Base-by-base conservation (phyloP, 768 basidiomycete species). In the Coprinellus aureogranulatus region DNA sequence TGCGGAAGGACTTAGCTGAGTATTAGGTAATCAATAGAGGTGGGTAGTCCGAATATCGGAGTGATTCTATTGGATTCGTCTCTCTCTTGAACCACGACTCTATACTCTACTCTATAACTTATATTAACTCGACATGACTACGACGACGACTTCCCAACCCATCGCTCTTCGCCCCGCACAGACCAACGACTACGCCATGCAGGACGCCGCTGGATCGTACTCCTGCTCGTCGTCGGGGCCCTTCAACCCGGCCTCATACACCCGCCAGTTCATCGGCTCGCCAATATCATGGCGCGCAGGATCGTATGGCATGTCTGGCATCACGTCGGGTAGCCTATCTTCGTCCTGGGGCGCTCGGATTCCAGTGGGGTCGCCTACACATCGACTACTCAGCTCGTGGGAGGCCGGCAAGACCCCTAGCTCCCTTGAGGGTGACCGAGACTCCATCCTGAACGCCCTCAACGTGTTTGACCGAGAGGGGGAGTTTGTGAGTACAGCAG, bases 231-330 rank as follows among this genome's bases (percentile, higher is more conserved):
- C 66, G 28, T 72, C 75, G 28, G 78, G 76, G 55, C 74, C 76
- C n/a, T 86, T 88, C 70, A 87, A 86, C 65, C 78, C 86, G 18
- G 81, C 85, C 3, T 85, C 85, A 0, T 89, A 86, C 74, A 82
- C 84, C 28, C 75, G 85, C 31, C 81, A 86, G 62, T 85, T 88
- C 67, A 75, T 90, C 6, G 86, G 87, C 54, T 89, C 88, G 0
- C 88, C 89, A 44, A 75, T 87, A 52, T 89, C 89, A 3, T 91
- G 86, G 82, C 79, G 84, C 4, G 76, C 80, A 0, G 83, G 83
- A 31, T 88, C 87, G 0, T 89, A 83, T 58, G 86, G 86, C 27
- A 63, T 62, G 59, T 59, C 60, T 22, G 81, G 79, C 26, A 75
- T 85, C 9, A 80, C 87, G 68, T 82, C 84, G 12, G 84, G 85